Conservation (phyloP, 2,329 filamentous ascomycete species). For the Chrysoporthe deuterocubensis region DNA sequence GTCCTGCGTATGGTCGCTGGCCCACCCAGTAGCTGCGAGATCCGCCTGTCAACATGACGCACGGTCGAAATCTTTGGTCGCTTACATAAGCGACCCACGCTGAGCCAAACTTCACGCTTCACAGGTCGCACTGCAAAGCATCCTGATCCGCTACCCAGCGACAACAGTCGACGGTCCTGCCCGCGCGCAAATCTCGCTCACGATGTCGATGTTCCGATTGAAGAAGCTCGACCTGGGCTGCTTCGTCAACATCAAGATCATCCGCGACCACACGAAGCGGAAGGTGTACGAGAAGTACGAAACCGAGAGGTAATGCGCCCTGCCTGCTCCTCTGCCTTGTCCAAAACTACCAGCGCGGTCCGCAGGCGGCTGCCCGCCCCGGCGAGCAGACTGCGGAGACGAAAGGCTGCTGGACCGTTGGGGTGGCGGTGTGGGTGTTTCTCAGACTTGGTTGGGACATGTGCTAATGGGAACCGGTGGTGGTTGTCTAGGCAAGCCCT, state of each 20-base stretch:
- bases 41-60: too few relatives aligned
- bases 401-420: too few relatives aligned
- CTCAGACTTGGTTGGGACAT: background rate
- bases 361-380: too few relatives aligned
- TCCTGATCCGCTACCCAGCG: background rate
- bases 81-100: conserved; percentile 11
- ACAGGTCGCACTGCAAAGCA: background rate
- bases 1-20: too few relatives aligned
- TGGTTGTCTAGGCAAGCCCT: conserved; percentile 76
- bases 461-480: background rate
- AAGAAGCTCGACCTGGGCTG: conserved; percentile 90
- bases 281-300: conserved; percentile 88
- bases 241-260: conserved; percentile 82
- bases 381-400: too few relatives aligned
- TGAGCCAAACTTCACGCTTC: background rate
- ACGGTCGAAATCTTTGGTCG: background rate
- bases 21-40: too few relatives aligned
- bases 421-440: too few relatives aligned
- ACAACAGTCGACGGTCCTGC: background rate
- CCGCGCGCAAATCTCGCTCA: conserved; percentile 37
- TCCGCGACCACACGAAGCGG: conserved; percentile 96
- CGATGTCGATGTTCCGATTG: conserved; percentile 82
- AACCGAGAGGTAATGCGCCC: conserved; percentile 74
- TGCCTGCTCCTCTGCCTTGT: background rate
- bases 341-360: too few relatives aligned